Percentiles rank a stretch among this genome's conserved stretches.
Conservation (phyloP, 2,329 filamentous ascomycete genomes). For the Alternaria brassicae region DNA sequence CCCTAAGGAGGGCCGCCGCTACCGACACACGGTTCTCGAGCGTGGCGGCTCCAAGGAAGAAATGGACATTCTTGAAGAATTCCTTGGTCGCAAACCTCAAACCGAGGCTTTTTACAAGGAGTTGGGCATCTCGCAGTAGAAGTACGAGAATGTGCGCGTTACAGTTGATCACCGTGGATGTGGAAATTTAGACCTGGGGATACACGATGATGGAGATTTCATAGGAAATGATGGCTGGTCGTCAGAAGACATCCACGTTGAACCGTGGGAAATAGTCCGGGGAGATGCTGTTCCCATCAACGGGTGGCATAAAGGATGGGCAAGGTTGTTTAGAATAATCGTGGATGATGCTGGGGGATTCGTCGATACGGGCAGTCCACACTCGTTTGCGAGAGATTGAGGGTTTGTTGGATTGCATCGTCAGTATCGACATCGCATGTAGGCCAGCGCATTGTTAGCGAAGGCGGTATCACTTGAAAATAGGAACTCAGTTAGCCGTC, state of each 20-base stretch:
- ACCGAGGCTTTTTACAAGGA: constrained; percentile 83
- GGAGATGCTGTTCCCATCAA: neutral
- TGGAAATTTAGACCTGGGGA: neutral
- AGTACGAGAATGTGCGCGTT: neutral
- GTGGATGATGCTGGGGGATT: neutral
- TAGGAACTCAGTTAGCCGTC: neutral
- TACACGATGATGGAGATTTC: neutral
- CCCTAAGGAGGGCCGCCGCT: constrained; percentile 73
- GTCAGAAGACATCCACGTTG: neutral
- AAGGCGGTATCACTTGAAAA: neutral
- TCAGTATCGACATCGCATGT: neutral
- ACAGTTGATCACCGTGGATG: neutral
- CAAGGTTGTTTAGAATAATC: neutral
- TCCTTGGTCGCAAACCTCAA: constrained; percentile 77
- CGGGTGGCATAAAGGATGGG: neutral
- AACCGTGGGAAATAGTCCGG: neutral
- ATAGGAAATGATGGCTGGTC: neutral
- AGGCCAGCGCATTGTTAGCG: neutral
- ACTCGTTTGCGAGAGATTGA: neutral
- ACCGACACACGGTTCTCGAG: constrained; percentile 79
- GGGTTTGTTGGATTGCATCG: neutral
- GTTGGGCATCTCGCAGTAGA: constrained; percentile 60
- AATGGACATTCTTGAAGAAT: constrained; percentile 80
- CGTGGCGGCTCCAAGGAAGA: constrained; percentile 80
- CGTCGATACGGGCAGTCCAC: neutral